These are phyloP conservation scores for Starmerella floricola DNA, from an alignment of 805 yeast species.

Conservation along the genomic window DNA sequence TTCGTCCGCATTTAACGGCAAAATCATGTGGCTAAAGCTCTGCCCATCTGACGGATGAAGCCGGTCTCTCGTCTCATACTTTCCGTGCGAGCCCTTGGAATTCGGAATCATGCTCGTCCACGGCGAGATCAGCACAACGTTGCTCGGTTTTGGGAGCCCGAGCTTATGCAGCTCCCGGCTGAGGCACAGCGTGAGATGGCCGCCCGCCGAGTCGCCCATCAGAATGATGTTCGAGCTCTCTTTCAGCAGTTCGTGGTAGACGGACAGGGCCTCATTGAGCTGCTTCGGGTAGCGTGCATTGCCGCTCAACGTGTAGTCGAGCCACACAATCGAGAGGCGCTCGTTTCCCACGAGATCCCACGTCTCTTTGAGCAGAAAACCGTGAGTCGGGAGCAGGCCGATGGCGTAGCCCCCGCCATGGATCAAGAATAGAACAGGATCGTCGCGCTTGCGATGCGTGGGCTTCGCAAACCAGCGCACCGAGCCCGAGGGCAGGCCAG, in stretches of 20 bases:
- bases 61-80: too few relatives aligned
- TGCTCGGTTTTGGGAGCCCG: constrained; percentile 7
- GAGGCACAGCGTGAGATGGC: constrained; percentile 21
- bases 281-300: constrained; percentile 23
- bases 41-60: too few relatives aligned
- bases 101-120: neutral
- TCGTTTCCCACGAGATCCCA: constrained; percentile 7
- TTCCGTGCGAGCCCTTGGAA: too few relatives aligned
- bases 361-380: constrained; percentile 3
- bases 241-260: constrained; percentile 18
- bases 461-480: constrained; percentile 19
- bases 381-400: constrained; percentile 7
- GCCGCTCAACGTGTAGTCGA: constrained; percentile 25
- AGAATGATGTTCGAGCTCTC: constrained; percentile 19
- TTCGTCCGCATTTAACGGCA: too few relatives aligned
- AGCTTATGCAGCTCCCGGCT: constrained; percentile 1
- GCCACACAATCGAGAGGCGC: constrained; percentile 20
- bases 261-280: constrained; percentile 20
- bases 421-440: constrained; percentile 20
- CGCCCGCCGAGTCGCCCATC: constrained; percentile 29
- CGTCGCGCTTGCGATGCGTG: constrained; percentile 14
- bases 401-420: constrained; percentile 24
- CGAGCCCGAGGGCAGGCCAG: constrained; percentile 1
- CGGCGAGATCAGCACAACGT: constrained; percentile 2
- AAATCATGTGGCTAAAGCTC: too few relatives aligned